phyloP scores from a whole-genome alignment of 495 filamentous ascomycete species.

The Trichoderma erinaceum region DNA sequence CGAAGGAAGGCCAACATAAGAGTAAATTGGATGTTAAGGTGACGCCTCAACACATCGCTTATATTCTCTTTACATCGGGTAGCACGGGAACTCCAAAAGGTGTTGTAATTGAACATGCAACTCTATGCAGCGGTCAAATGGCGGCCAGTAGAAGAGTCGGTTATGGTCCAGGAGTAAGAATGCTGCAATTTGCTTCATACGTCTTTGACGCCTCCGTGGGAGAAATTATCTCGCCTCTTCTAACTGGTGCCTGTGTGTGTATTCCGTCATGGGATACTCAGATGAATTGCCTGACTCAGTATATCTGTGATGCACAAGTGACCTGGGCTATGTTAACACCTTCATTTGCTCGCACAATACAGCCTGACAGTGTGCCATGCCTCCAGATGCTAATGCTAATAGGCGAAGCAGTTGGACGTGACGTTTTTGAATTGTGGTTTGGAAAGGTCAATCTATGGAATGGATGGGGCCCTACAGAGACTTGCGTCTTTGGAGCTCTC shows the following conservation, averaged over 20 bases:
- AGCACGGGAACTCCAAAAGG: conserved; percentile 25
- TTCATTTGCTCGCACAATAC: conserved; percentile 16
- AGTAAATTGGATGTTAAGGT: background rate
- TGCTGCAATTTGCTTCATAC: conserved; percentile 52
- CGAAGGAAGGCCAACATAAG: too few relatives aligned
- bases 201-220: background rate
- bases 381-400: conserved; percentile 20
- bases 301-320: conserved; percentile 19
- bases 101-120: conserved; percentile 31
- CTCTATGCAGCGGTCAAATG: conserved; percentile 19
- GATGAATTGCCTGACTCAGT: background rate
- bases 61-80: conserved; percentile 44
- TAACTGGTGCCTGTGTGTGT: conserved; percentile 5
- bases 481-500: background rate
- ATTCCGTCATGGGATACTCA: background rate
- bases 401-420: conserved; percentile 21
- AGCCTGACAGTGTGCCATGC: conserved; percentile 20
- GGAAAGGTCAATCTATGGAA: conserved; percentile 19
- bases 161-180: conserved; percentile 27
- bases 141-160: conserved; percentile 41
- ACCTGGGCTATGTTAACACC: conserved; percentile 17
- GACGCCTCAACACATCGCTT: conserved; percentile 27
- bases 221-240: background rate
- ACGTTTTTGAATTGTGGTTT: conserved; percentile 9
- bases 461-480: conserved; percentile 8